Conservation (phyloP, 257 asterid genomes). For the Solanum boliviense region DNA sequence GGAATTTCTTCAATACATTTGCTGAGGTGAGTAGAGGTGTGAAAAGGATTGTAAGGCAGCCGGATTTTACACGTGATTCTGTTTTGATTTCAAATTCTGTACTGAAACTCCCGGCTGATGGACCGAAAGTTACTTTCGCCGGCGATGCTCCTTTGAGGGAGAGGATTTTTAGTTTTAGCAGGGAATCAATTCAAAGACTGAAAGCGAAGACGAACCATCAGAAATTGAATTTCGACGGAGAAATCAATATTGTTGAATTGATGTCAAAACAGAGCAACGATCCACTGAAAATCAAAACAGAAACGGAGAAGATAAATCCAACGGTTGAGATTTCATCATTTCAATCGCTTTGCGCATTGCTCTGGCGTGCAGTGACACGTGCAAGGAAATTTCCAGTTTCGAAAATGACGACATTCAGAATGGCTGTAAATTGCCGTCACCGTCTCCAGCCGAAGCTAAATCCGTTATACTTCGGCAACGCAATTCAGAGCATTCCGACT, state of each 20-base stretch:
- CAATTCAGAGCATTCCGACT: conserved; percentile 61
- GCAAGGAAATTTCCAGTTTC: conserved; percentile 35
- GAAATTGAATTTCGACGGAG: conserved; percentile 16
- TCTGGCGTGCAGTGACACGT: conserved; percentile 55
- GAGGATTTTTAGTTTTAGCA: conserved; percentile 52
- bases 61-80: conserved; percentile 58
- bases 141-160: conserved; percentile 45
- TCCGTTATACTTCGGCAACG: conserved; percentile 51
- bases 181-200: conserved; percentile 46
- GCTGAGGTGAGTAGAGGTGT: conserved; percentile 45
- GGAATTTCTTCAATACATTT: conserved; percentile 56
- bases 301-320: neutral
- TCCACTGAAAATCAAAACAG: conserved; percentile 11
- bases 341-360: conserved; percentile 45
- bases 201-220: conserved; percentile 34
- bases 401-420: conserved; percentile 41
- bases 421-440: conserved; percentile 60
- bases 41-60: conserved; percentile 26
- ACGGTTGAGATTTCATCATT: conserved; percentile 47
- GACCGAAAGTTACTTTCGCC: conserved; percentile 41
- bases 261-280: conserved; percentile 59
- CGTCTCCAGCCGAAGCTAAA: conserved; percentile 49
- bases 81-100: conserved; percentile 44
- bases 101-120: conserved; percentile 38
- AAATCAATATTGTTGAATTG: conserved; percentile 30